Base-by-base conservation (phyloP, 1,284 basidiomycete genomes). In the Irpex lacteus region DNA sequence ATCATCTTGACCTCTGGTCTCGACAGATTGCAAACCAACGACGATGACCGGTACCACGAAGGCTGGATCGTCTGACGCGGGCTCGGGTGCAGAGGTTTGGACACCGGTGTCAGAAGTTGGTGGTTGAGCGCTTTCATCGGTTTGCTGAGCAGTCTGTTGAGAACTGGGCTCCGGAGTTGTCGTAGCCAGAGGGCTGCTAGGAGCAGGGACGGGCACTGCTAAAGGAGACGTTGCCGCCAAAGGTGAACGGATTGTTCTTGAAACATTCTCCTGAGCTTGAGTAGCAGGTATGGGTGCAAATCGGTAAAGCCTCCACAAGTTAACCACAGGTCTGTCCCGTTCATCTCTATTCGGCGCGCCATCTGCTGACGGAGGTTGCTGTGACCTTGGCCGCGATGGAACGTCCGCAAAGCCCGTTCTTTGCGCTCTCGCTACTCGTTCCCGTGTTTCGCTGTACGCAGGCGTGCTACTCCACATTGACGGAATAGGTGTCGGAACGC, bases 241-340 rank as follows among this genome's bases (percentile, higher is more conserved):
- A 36, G 61, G 11, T 15, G 61, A 52, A 9, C 40, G 40, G 2
- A 26, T 11, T 11, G 56, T 34, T 36, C 32, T 40, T 4, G 47
- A 7, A 18, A 18, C 56, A 18, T 21, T 44, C 21, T 52, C 66
- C 40, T 65, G 68, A 18, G 67, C 66, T 40, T 70, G 71, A 26
- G 71, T 73, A 3, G 80, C 76, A n/a, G 76, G 73, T 66, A 90
- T 86, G 40, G 88, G 81, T 6, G 88, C 88, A 77, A 92, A 93
- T 44, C 90, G 82, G 72, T 91, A 92, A 70, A 91, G 77, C 65
- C 91, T 80, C 91, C 91, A 92, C 84, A 90, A 89, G 72, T 92
- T 92, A 65, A 92, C 86, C 13, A 88, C 81, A 34, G 83, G 84
- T 13, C 66, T 60, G 13, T 65, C 62, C 9, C 44, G 64, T 26